Evolutionary conservation across 2,329 filamentous ascomycete genomes (phyloP).

Genomic region (Akanthomyces lecanii): DNA sequence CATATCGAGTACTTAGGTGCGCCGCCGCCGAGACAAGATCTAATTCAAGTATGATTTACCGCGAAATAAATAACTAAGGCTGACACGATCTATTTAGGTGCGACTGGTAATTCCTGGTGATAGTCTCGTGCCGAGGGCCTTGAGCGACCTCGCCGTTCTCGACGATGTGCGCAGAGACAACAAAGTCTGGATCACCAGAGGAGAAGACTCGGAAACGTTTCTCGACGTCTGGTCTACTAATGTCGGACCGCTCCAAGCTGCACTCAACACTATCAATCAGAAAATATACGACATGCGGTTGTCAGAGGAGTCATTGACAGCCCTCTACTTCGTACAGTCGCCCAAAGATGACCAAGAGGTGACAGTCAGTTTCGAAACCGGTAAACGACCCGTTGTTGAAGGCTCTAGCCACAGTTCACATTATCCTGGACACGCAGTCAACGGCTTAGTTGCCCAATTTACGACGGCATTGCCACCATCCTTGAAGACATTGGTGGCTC

Average conservation of each 20-base stretch:
- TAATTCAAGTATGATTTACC: not conserved
- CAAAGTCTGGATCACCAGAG: constrained; percentile 30
- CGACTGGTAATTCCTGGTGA: constrained; percentile 29
- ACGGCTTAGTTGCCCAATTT: constrained; percentile 19
- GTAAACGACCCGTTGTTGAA: constrained; percentile 24
- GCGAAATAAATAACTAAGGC: not conserved
- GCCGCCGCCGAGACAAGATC: constrained; percentile 11
- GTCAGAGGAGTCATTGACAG: constrained; percentile 23
- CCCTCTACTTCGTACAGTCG: constrained; percentile 28
- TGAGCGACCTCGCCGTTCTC: constrained; percentile 24
- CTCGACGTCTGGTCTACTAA: constrained; percentile 26
- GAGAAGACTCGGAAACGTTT: constrained; percentile 14
- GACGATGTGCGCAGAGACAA: constrained; percentile 28
- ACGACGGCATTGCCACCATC: constrained; percentile 21
- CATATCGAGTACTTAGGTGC: constrained; percentile 8
- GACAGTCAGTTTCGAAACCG: constrained; percentile 24
- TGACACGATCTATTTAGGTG: constrained; percentile 17
- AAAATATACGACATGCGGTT: constrained; percentile 31
- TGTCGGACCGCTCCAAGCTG: constrained; percentile 25
- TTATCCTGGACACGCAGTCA: not conserved
- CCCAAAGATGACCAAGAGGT: constrained; percentile 17
- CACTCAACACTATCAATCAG: constrained; percentile 28
- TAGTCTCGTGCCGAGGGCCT: constrained; percentile 24
- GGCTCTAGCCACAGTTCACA: not conserved
- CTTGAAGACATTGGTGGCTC: constrained; percentile 24